phyloP scores from a whole-genome alignment of 306 rosid species.

The Cicer cuneatum region DNA sequence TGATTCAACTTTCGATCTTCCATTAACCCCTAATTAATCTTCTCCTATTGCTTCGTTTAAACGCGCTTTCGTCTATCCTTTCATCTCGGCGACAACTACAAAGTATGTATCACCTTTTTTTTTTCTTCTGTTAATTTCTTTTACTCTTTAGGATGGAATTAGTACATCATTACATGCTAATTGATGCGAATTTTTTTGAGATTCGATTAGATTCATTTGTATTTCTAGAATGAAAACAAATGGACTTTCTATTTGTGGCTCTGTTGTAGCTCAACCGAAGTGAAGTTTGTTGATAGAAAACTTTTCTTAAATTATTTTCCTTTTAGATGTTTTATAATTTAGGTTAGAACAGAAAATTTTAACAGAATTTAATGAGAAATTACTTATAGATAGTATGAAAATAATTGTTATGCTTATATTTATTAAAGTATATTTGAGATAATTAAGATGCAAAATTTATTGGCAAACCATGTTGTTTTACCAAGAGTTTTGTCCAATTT shows the following conservation, averaged over 20 bases:
- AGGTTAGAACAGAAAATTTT: not conserved
- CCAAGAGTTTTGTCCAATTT: constrained; percentile 28
- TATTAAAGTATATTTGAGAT: constrained; percentile 11
- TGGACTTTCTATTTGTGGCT: constrained; percentile 17
- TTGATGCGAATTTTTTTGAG: not conserved
- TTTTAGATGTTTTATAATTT: constrained; percentile 7
- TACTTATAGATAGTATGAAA: not conserved
- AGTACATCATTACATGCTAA: not conserved
- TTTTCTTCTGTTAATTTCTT: not conserved
- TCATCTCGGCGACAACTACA: constrained; percentile 14
- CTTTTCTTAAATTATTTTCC: constrained; percentile 18
- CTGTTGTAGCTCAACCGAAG: not conserved
- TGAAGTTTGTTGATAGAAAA: not conserved
- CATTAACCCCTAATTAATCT: not conserved
- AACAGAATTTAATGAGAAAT: constrained; percentile 2
- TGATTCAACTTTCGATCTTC: not conserved
- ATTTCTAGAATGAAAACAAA: not conserved
- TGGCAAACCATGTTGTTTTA: constrained; percentile 26
- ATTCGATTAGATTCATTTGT: too few species aligned
- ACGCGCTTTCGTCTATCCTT: not conserved
- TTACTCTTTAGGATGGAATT: not conserved
- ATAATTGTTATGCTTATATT: not conserved
- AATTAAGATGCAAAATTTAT: not conserved
- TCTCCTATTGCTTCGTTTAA: not conserved
- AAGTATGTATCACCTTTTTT: not conserved